phyloP scores from a whole-genome alignment of 345 rosid genomes.

The Eucalyptus curtisii region DNA sequence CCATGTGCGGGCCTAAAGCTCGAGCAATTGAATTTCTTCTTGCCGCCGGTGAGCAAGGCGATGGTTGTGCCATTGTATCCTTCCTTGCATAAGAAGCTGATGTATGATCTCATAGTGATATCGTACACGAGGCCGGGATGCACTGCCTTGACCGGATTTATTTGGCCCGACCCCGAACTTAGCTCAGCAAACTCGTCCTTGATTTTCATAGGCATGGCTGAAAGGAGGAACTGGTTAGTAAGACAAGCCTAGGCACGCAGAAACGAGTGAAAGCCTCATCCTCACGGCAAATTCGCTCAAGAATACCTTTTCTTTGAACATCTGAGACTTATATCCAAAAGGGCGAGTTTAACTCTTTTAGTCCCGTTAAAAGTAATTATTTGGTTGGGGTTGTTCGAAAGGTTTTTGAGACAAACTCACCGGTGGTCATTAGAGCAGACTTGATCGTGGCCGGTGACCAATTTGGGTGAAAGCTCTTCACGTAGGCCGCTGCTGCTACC shows the following conservation, averaged over 20 bases:
- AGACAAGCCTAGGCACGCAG: neutral
- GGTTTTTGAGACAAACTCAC: constrained; percentile 5
- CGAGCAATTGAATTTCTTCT: constrained; percentile 34
- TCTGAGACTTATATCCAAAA: neutral
- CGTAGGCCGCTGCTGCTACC: constrained; percentile 69
- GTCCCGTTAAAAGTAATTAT: neutral
- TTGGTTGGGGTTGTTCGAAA: neutral
- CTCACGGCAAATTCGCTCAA: neutral
- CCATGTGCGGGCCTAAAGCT: constrained; percentile 33
- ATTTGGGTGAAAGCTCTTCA: constrained; percentile 70
- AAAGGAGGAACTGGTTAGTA: neutral
- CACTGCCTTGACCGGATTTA: constrained; percentile 53
- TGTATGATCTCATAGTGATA: constrained; percentile 25
- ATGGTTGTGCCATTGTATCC: constrained; percentile 56
- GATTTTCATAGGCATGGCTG: constrained; percentile 61
- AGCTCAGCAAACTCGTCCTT: constrained; percentile 28
- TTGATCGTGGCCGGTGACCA: constrained; percentile 87
- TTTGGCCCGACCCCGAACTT: constrained; percentile 73
- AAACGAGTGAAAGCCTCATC: neutral
- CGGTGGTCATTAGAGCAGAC: constrained; percentile 90
- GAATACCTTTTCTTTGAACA: neutral
- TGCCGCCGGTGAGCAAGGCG: constrained; percentile 30
- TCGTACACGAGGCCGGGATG: constrained; percentile 76
- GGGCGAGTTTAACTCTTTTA: neutral
- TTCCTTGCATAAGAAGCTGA: constrained; percentile 65